Evolutionary conservation across 495 filamentous ascomycete species (phyloP).

Genomic region (Penicillium simplicissimum): DNA sequence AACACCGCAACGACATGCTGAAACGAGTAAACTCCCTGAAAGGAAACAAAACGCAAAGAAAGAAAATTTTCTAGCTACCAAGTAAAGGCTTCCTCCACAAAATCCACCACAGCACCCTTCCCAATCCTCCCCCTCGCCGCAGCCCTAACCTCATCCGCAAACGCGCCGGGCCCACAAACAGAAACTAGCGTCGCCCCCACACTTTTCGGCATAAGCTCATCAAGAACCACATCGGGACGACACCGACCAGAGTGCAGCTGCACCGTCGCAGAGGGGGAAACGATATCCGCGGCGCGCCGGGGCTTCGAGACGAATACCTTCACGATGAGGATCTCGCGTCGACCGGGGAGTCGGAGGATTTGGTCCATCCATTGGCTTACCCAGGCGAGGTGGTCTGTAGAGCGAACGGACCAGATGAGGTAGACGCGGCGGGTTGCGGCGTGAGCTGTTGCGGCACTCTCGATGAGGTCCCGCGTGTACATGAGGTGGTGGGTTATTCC

Average conservation of each 20-base stretch:
- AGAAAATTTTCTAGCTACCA: constrained; percentile 57
- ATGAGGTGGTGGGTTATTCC: constrained; percentile 87
- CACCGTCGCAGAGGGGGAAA: too few relatives aligned
- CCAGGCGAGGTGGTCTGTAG: too few relatives aligned
- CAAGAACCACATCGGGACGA: constrained; percentile 60
- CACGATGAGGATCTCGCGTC: too few relatives aligned
- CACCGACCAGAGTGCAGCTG: constrained; percentile 83
- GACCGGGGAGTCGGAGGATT: too few relatives aligned
- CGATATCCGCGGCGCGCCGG: too few relatives aligned
- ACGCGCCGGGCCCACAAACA: constrained; percentile 86
- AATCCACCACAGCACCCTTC: constrained; percentile 71
- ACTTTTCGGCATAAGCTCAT: constrained; percentile 72
- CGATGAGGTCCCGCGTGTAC: constrained; percentile 71
- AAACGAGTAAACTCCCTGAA: not conserved
- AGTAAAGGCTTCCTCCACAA: constrained; percentile 93
- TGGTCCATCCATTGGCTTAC: too few relatives aligned
- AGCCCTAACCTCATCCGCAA: constrained; percentile 81
- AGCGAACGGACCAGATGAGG: too few relatives aligned
- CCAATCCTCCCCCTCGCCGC: constrained; percentile 70
- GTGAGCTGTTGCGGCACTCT: constrained; percentile 64
- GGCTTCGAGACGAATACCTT: not conserved
- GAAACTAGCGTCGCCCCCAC: constrained; percentile 82
- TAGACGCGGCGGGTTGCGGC: constrained; percentile 76
- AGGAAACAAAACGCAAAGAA: not conserved
- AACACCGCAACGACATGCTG: too few relatives aligned